Percentiles rank a stretch among this genome's conserved stretches.
phyloP scores from a whole-genome alignment of 306 rosid genomes.

The Potentilla sterilis region DNA sequence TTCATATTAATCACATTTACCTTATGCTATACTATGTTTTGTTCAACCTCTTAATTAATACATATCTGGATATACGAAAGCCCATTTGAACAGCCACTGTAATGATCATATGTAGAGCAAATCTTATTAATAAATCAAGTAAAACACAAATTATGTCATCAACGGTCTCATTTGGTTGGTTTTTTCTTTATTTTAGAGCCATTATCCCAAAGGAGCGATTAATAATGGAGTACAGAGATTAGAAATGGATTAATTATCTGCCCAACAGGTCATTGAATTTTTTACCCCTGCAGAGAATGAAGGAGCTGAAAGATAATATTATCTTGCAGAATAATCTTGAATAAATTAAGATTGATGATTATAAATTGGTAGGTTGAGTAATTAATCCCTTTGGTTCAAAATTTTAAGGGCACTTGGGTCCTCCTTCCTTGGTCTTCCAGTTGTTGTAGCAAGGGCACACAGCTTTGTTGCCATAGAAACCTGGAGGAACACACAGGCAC shows the following conservation, averaged over 20 bases:
- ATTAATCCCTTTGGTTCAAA: background rate
- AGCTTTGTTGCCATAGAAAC: slow-evolving; percentile 54
- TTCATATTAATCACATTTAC: too few species aligned
- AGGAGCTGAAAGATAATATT: background rate
- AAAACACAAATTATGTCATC: slow-evolving; percentile 4
- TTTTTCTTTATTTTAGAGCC: background rate
- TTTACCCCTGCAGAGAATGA: slow-evolving; percentile 3
- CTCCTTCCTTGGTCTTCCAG: slow-evolving; percentile 61
- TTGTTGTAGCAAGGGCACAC: slow-evolving; percentile 69
- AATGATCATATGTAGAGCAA: background rate
- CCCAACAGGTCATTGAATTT: too few species aligned
- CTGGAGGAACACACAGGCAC: slow-evolving; percentile 57
- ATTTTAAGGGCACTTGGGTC: slow-evolving; percentile 53
- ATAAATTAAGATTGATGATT: background rate
- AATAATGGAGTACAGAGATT: background rate
- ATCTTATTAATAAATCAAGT: background rate
- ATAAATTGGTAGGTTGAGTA: background rate
- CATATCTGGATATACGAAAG: background rate
- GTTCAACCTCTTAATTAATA: background rate
- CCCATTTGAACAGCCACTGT: background rate
- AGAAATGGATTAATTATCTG: background rate
- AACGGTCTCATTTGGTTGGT: slow-evolving; percentile 8
- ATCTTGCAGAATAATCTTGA: background rate
- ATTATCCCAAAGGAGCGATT: slow-evolving; percentile 1
- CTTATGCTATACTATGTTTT: background rate